phyloP scores from a whole-genome alignment of 2,329 filamentous ascomycete species.

The Lasiodiplodia citricola region DNA sequence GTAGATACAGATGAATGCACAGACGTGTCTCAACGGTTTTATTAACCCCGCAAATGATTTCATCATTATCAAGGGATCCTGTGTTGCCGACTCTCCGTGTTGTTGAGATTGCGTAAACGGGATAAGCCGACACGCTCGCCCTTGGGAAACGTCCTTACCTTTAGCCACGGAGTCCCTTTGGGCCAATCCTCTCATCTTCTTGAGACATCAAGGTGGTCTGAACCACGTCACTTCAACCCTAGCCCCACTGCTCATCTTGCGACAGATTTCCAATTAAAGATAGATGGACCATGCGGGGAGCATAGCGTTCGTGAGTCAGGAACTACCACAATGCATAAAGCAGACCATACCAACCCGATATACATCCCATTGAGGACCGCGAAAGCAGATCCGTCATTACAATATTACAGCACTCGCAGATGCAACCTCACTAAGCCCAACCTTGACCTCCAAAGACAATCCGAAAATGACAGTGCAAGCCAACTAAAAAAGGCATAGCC shows the following conservation, averaged over 20 bases:
- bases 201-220: background rate
- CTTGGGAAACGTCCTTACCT: background rate
- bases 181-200: background rate
- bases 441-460: too few species aligned
- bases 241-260: background rate
- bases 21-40: background rate
- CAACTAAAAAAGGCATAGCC: background rate
- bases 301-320: background rate
- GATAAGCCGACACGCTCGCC: background rate
- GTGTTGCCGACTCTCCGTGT: background rate
- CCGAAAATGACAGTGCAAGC: background rate
- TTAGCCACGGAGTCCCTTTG: background rate
- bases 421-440: background rate
- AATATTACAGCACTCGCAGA: background rate
- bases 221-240: background rate
- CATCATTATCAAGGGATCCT: background rate
- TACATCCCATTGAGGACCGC: background rate
- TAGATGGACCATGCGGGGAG: background rate
- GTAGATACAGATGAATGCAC: background rate
- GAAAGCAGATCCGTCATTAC: conserved; percentile 2
- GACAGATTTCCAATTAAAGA: background rate
- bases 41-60: background rate
- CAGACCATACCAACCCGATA: background rate
- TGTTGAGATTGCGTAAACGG: background rate
- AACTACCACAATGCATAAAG: background rate